Conservation (phyloP, 2,329 filamentous ascomycete species). For the Hypoxylon sp. region DNA sequence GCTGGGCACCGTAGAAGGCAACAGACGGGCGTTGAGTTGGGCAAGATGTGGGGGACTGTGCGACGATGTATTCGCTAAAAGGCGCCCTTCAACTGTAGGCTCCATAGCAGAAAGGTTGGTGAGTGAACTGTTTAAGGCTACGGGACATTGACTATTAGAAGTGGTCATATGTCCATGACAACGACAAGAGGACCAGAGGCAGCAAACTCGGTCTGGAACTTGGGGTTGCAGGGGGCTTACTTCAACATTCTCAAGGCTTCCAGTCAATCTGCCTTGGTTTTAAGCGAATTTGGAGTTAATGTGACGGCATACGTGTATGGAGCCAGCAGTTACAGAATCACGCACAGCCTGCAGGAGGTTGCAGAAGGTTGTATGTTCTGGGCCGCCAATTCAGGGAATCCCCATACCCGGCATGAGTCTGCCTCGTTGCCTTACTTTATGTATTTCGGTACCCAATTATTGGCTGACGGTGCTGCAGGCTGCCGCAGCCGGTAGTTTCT, state of each 20-base stretch:
- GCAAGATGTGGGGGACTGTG: background rate
- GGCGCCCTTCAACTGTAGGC: background rate
- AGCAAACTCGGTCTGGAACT: background rate
- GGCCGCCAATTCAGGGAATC: background rate
- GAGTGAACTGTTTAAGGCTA: background rate
- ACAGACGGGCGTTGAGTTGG: background rate
- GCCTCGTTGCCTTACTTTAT: background rate
- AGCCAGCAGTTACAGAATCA: background rate
- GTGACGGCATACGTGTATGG: background rate
- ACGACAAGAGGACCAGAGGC: background rate
- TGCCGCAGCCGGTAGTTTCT: background rate
- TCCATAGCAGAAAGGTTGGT: background rate
- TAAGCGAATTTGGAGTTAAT: constrained; percentile 1
- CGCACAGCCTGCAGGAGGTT: background rate
- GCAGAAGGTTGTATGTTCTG: background rate
- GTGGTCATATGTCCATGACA: background rate
- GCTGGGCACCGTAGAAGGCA: background rate
- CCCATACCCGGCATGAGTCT: background rate
- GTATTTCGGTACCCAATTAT: background rate
- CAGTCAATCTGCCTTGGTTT: background rate
- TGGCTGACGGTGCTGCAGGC: background rate
- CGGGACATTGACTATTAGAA: background rate
- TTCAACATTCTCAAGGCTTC: background rate
- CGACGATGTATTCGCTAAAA: background rate
- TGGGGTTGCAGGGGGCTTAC: background rate